Percentiles rank a stretch among this genome's conserved stretches.
Evolutionary conservation across 2,329 filamentous ascomycete species (phyloP).

Genomic region (Pezizomycotina sp.): DNA sequence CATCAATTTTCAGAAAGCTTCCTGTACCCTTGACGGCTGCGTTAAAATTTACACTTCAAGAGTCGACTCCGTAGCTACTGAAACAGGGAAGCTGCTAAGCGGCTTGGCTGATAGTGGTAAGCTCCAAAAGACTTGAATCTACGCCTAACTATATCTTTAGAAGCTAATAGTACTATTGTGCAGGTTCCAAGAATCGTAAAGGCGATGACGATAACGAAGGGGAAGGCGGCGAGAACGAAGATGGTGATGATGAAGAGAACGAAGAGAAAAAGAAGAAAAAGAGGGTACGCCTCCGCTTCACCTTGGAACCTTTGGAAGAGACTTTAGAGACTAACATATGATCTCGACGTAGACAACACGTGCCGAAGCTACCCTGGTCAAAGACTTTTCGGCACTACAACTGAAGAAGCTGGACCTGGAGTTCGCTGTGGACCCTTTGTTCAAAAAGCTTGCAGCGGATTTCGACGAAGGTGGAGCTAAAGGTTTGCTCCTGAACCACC

Average conservation of each 20-base stretch:
- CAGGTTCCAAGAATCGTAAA: slow-evolving; percentile 45
- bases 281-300: slow-evolving; percentile 40
- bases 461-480: slow-evolving; percentile 97
- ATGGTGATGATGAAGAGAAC: slow-evolving; percentile 45
- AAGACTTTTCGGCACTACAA: slow-evolving; percentile 72
- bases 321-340: no score
- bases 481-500: slow-evolving; percentile 80
- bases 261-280: slow-evolving; percentile 44
- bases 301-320: slow-evolving; percentile 1
- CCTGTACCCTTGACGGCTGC: slow-evolving; percentile 90
- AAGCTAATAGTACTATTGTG: no score
- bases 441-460: slow-evolving; percentile 96
- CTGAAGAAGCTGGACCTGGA: slow-evolving; percentile 96
- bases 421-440: slow-evolving; percentile 91
- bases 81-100: slow-evolving; percentile 87
- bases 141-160: no score
- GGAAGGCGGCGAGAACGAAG: slow-evolving; percentile 40
- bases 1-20: slow-evolving; percentile 97
- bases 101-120: slow-evolving; percentile 72
- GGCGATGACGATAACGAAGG: slow-evolving; percentile 46
- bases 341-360: no score
- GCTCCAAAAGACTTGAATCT: slow-evolving; percentile 59
- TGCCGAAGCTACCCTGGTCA: slow-evolving; percentile 76
- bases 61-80: slow-evolving; percentile 93
- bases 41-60: slow-evolving; percentile 98